Percentiles rank a stretch among this genome's conserved stretches.
phyloP scores from a whole-genome alignment of 2,329 filamentous ascomycete species.

The Aspergillus pseudoterreus region DNA sequence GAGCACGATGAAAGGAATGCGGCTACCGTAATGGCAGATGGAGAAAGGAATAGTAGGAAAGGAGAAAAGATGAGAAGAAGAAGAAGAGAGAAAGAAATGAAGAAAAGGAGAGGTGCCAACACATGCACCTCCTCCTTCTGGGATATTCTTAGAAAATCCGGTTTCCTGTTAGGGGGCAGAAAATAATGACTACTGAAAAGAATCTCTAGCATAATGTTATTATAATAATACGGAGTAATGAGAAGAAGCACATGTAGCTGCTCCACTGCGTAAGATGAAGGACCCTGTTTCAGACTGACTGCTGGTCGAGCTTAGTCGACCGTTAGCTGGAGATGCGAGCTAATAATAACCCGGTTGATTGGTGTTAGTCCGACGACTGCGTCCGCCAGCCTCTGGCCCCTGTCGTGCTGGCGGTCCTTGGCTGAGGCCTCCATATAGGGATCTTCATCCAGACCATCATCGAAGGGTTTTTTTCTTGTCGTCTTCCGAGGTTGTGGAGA shows the following conservation, averaged over 20 bases:
- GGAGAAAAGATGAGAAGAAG: conserved; percentile 1
- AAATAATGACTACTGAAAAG: too few species aligned
- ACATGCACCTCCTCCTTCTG: not conserved
- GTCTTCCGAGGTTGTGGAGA: too few species aligned
- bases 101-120: not conserved
- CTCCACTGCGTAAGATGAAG: conserved; percentile 6
- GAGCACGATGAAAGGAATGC: not conserved
- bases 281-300: conserved; percentile 13
- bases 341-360: not conserved
- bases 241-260: not conserved
- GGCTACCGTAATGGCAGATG: not conserved
- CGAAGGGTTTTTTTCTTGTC: not conserved
- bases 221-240: too few species aligned
- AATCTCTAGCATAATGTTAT: too few species aligned
- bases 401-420: too few species aligned
- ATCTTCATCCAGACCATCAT: too few species aligned
- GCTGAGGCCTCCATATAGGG: too few species aligned
- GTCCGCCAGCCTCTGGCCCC: too few species aligned
- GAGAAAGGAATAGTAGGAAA: conserved; percentile 3
- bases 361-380: not conserved
- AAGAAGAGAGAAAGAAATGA: conserved; percentile 1
- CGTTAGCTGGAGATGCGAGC: not conserved
- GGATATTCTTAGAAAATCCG: not conserved
- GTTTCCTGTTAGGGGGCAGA: not conserved
- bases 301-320: not conserved